Percentiles rank a stretch among this genome's conserved stretches.
Evolutionary conservation across 306 rosid genomes (phyloP).

Genomic region (Glycine soja): DNA sequence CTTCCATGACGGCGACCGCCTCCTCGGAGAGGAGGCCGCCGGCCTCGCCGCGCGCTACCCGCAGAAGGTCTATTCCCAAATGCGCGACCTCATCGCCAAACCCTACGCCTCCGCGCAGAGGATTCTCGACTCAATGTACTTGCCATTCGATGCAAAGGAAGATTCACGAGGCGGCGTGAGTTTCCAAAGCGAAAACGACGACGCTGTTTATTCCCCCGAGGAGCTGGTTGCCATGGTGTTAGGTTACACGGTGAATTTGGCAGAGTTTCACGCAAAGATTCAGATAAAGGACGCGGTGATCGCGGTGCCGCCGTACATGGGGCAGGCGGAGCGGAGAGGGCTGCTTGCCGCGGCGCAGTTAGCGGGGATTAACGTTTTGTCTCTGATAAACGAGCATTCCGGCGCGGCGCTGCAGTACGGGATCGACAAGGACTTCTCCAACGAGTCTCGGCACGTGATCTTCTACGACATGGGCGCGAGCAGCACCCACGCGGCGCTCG

Average conservation of each 20-base stretch:
- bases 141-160: constrained; percentile 73
- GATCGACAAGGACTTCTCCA: constrained; percentile 91
- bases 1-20: constrained; percentile 79
- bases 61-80: constrained; percentile 78
- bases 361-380: constrained; percentile 84
- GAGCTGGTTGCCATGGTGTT: constrained; percentile 85
- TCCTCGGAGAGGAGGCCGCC: constrained; percentile 92
- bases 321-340: constrained; percentile 90
- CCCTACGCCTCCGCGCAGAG: constrained; percentile 61
- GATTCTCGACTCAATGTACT: constrained; percentile 67
- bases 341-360: constrained; percentile 82
- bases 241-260: constrained; percentile 71
- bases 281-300: constrained; percentile 81
- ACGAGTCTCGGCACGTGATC: constrained; percentile 81
- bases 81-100: constrained; percentile 81
- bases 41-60: constrained; percentile 92
- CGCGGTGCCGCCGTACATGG: constrained; percentile 91
- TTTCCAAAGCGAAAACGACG: constrained; percentile 63
- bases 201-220: constrained; percentile 65
- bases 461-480: constrained; percentile 97
- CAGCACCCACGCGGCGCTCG: constrained; percentile 91
- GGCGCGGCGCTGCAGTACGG: constrained; percentile 99
- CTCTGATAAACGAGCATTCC: constrained; percentile 88
- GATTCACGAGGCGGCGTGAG: constrained; percentile 70
- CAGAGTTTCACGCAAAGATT: constrained; percentile 89